Base-by-base conservation (phyloP, 345 rosid genomes). In the Euclidium syriacum region DNA sequence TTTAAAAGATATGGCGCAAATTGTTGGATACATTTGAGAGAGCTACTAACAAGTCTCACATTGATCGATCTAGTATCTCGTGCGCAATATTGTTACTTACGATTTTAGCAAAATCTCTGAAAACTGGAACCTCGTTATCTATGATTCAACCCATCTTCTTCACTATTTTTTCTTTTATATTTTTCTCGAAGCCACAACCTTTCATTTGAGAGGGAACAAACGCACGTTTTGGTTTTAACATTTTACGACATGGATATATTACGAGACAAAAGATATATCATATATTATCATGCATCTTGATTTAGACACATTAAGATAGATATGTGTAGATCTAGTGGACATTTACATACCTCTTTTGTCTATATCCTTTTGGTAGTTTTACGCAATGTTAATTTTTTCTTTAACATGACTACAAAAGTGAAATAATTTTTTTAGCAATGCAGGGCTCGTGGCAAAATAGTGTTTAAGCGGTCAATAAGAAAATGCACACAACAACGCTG, bases 141-240 rank as follows among this genome's bases (percentile, higher is more conserved):
- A 51, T 24, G 40, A 52, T 10, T 34, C 30, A 60, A 24, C 7
- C 10, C 30, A 18, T 25, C 41, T 34, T 52, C 41, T 61, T 42
- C 50, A 52, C 42, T 53, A 26, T 43, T 43, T 60, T 23, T 47
- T 47, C 35, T 4, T 59, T 15, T 24, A 27, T 4, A 1, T 7
- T 7, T 14, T 47, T 55, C 56, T 70, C 15, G 69, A 55, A 70
- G 30, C 24, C 17, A 14, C 58, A 56, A 47, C 27, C 34, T 56
- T 19, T 19, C 2, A 2, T 33, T 42, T 53, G 53, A 32, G 64
- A 54, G 75, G 68, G 74, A 70, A 55, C 74, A 70, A 70, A 70
- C 18, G 50, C 64, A 70, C 44, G 63, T 41, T 55, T 55, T 42
- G 64, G 56, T 55, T 24, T 33, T 8, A 1, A 60, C 60, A 58